A percentile compares a stretch with the other conserved stretches of the same genome.
Evolutionary conservation across 2,329 filamentous ascomycete genomes (phyloP).

Genomic region (Ophiosphaerella herpotricha): DNA sequence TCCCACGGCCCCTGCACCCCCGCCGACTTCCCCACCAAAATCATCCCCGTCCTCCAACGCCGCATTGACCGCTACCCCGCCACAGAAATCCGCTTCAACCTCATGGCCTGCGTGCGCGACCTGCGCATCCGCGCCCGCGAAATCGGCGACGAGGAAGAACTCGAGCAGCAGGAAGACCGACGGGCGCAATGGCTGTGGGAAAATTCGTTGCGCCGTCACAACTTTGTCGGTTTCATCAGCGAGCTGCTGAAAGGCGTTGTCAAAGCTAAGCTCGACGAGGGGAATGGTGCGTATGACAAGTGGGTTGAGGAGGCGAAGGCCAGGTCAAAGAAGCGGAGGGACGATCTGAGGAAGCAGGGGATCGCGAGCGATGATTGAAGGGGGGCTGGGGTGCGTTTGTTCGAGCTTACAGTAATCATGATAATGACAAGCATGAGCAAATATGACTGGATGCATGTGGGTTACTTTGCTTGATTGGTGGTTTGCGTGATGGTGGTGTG

Average conservation of each 20-base stretch:
- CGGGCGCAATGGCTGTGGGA: conserved; percentile 89
- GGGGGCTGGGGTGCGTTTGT: background rate
- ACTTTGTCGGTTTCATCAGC: conserved; percentile 94
- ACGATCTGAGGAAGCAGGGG: conserved; percentile 50
- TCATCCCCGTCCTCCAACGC: conserved; percentile 84
- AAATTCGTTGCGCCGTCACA: conserved; percentile 88
- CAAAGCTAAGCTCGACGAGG: conserved; percentile 70
- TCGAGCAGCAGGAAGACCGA: conserved; percentile 82
- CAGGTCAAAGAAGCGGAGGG: conserved; percentile 57
- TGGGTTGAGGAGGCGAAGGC: conserved; percentile 74
- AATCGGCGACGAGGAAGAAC: conserved; percentile 78
- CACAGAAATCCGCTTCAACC: conserved; percentile 91
- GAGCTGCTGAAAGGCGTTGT: conserved; percentile 88
- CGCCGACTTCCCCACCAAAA: conserved; percentile 75
- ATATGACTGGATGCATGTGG: too few relatives aligned
- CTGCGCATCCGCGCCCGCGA: conserved; percentile 75
- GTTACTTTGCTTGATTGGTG: too few relatives aligned
- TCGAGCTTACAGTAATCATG: too few relatives aligned
- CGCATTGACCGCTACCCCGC: conserved; percentile 83
- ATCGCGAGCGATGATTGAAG: conserved; percentile 23
- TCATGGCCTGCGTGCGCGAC: conserved; percentile 90
- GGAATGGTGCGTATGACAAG: conserved; percentile 66
- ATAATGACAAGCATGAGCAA: too few relatives aligned
- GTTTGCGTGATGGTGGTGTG: too few relatives aligned
- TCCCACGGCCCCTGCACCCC: conserved; percentile 75